Conservation (phyloP, 106 monocot species). For the Platanthera zijinensis region DNA sequence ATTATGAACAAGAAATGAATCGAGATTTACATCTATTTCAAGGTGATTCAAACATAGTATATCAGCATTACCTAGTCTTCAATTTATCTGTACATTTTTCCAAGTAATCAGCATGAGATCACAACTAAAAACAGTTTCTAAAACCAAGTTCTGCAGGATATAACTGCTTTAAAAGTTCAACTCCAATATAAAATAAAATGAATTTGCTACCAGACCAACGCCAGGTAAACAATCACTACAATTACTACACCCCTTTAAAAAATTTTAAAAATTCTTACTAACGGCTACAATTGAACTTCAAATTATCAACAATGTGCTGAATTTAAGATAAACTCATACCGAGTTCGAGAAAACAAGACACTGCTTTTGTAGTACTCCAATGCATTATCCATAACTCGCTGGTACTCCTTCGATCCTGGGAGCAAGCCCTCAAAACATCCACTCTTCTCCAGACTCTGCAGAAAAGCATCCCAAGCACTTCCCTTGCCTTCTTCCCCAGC, state of each 20-base stretch:
- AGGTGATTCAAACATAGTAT: not conserved
- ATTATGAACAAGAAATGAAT: not conserved
- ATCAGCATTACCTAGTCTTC: not conserved
- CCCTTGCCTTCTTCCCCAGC: constrained; percentile 58
- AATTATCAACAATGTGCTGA: not conserved
- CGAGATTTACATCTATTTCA: not conserved
- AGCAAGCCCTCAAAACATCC: constrained; percentile 80
- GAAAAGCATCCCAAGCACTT: constrained; percentile 62
- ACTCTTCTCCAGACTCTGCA: constrained; percentile 55
- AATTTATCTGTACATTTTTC: not conserved
- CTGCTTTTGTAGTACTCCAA: constrained; percentile 54
- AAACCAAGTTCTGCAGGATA: too few species aligned
- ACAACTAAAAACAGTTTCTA: too few species aligned
- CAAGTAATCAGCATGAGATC: not conserved
- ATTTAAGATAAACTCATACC: constrained; percentile 26
- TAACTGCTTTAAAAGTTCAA: too few species aligned
- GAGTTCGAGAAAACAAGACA: constrained; percentile 47
- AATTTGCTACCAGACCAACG: too few species aligned
- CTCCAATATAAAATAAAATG: too few species aligned
- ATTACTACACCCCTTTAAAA: not conserved
- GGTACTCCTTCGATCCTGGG: constrained; percentile 82
- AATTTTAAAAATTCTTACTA: not conserved
- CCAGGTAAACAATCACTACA: not conserved
- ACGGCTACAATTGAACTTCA: not conserved
- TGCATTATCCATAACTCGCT: constrained; percentile 49